Evolutionary conservation across 1,284 basidiomycete species (phyloP), one percentile per base, ranked within the genome.

Genomic region (Tilletia setariae): DNA sequence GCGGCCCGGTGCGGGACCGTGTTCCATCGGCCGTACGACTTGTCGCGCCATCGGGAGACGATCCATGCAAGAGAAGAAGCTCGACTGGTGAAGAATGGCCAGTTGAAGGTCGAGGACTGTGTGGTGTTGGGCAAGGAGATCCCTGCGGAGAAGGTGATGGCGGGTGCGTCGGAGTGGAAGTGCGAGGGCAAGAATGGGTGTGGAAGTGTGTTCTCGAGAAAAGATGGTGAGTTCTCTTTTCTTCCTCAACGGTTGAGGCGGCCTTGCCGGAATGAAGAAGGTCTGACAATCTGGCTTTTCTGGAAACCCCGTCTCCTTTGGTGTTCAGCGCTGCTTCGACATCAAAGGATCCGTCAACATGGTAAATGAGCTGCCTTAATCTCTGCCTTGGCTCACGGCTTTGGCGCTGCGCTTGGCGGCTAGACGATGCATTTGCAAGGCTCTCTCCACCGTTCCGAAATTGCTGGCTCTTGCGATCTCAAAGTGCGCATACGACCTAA

Each of bases 21-120:
- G 7, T 82, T 82, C 74, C 80, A 82, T 56, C 74, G 80, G 28
- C 78, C 76, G 35, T 82, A 82, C 70, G 80, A 82, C 64, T 67
- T 82, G 7, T 79, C 80, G 19, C 68, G 80, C 0, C 80, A 82
- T 63, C 69, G 80, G 2, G 79, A 81, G 66, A 82, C 80, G 16
- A 77, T 82, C 65, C 80, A 82, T 62, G 75, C 78, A 7, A 66
- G 76, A 11, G 79, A 81, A 25, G 80, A 82, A 35, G 78, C 80
- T 0, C 69, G 72, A 6, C 68, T 80, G 19, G 70, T 82, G 44
- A 69, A 76, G 28, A 74, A 78, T 9, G 76, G 76, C 30, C 72
- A 72, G 46, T 61, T 82, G 19, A 74, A 64, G 15, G 64, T 79
- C 40, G 74, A 77, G 6, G 71, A 81, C n/a, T 81, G 79, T 44